These are phyloP conservation scores for Amanita molliuscula DNA, from an alignment of 768 basidiomycete genomes.

Conservation along the genomic window DNA sequence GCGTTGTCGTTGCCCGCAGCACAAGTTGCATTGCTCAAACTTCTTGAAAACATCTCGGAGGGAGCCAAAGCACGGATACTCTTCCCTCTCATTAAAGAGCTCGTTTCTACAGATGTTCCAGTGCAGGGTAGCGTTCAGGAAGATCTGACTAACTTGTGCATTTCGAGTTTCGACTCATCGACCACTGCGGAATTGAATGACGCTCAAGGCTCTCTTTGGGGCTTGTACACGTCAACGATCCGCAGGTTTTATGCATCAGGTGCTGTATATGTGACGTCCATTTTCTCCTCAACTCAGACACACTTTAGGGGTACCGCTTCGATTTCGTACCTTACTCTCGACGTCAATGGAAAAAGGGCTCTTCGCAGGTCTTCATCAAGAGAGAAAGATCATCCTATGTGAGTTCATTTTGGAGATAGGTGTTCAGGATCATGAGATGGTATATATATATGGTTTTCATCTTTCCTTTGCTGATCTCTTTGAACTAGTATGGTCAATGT, in stretches of 20 bases:
- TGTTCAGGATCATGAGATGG: slow-evolving; percentile 34
- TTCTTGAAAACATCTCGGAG: slow-evolving; percentile 36
- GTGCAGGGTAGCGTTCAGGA: slow-evolving; percentile 8
- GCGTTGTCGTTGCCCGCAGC: slow-evolving; percentile 38
- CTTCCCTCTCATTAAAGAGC: slow-evolving; percentile 41
- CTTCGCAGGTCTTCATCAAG: slow-evolving; percentile 39
- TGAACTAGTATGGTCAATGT: slow-evolving; percentile 16
- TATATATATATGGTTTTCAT: slow-evolving; percentile 18
- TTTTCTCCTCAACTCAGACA: neutral
- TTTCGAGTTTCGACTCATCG: slow-evolving; percentile 45
- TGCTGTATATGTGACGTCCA: slow-evolving; percentile 15
- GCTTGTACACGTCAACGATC: slow-evolving; percentile 32
- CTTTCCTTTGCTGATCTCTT: slow-evolving; percentile 24
- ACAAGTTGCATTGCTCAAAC: slow-evolving; percentile 44
- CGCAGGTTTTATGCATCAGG: slow-evolving; percentile 36
- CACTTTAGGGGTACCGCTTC: slow-evolving; percentile 28
- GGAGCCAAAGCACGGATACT: slow-evolving; percentile 40
- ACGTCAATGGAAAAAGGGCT: slow-evolving; percentile 42
- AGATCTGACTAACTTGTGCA: slow-evolving; percentile 27
- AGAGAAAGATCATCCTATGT: slow-evolving; percentile 47
- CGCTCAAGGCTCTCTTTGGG: slow-evolving; percentile 36
- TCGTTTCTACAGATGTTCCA: slow-evolving; percentile 12
- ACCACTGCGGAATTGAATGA: slow-evolving; percentile 35
- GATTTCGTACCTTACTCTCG: slow-evolving; percentile 30
- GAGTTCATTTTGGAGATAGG: slow-evolving; percentile 46